Evolutionary conservation across 345 rosid genomes (phyloP).

Genomic region (Geranium brycei): DNA sequence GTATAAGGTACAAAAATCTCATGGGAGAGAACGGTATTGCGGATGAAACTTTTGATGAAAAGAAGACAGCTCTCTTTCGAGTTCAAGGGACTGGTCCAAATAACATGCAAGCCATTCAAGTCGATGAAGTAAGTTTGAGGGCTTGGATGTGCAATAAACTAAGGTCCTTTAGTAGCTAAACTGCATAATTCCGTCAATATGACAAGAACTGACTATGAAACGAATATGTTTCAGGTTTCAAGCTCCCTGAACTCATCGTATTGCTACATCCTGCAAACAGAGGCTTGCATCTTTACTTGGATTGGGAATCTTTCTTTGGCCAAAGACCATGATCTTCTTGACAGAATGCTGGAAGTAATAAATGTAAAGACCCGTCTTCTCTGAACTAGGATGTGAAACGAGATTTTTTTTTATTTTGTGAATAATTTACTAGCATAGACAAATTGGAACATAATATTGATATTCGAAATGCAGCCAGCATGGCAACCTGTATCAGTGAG

Average conservation of each 20-base stretch:
- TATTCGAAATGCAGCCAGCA: slow-evolving; percentile 34
- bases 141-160: slow-evolving; percentile 4
- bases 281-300: slow-evolving; percentile 53
- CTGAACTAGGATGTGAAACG: slow-evolving; percentile 1
- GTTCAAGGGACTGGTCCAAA: slow-evolving; percentile 52
- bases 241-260: slow-evolving; percentile 62
- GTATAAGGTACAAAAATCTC: slow-evolving; percentile 35
- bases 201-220: slow-evolving; percentile 8
- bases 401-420: background rate
- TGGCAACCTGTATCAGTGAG: slow-evolving; percentile 59
- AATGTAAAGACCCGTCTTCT: slow-evolving; percentile 34
- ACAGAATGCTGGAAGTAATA: slow-evolving; percentile 57
- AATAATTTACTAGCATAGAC: background rate
- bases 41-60: slow-evolving; percentile 38
- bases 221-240: slow-evolving; percentile 39
- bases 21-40: slow-evolving; percentile 28
- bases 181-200: background rate
- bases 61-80: slow-evolving; percentile 47
- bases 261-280: slow-evolving; percentile 62
- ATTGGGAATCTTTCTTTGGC: slow-evolving; percentile 57
- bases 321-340: slow-evolving; percentile 57
- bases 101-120: slow-evolving; percentile 82
- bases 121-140: slow-evolving; percentile 39
- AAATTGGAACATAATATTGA: background rate
- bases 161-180: background rate